Conservation (phyloP, 768 basidiomycete genomes). For the Gloeostereum incarnatum region DNA sequence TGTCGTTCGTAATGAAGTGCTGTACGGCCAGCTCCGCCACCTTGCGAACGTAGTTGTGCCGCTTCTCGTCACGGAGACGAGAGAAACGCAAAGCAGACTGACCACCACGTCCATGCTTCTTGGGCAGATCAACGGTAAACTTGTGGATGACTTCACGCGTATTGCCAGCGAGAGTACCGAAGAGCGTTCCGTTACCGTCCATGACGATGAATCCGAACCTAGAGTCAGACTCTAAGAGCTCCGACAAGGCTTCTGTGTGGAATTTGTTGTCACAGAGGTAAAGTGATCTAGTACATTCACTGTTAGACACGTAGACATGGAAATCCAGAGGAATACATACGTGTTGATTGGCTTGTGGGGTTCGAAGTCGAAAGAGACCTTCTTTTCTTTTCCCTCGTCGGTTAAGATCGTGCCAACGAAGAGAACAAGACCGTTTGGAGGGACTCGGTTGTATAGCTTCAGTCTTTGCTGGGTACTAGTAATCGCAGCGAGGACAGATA, state of each 20-base stretch:
- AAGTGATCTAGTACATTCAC: conserved; percentile 53
- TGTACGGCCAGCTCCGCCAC: conserved; percentile 96
- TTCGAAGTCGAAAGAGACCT: conserved; percentile 96
- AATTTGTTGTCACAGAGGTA: conserved; percentile 99
- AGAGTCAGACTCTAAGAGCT: conserved; percentile 93
- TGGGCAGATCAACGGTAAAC: conserved; percentile 97
- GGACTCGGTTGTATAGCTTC: conserved; percentile 94
- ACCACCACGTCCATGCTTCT: conserved; percentile 99
- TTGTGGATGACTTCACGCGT: conserved; percentile 97
- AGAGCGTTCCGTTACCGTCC: conserved; percentile 97
- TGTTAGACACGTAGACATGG: conserved; percentile 4
- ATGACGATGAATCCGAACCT: conserved; percentile 99
- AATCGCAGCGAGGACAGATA: conserved; percentile 96
- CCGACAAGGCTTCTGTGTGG: conserved; percentile 95
- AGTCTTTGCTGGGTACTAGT: conserved; percentile 96
- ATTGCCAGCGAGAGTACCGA: conserved; percentile 93
- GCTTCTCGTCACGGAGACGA: conserved; percentile 96
- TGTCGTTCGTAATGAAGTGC: conserved; percentile 96
- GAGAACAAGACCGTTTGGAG: conserved; percentile 93
- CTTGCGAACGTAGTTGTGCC: conserved; percentile 99
- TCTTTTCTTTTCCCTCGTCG: conserved; percentile 99
- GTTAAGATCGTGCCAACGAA: conserved; percentile 98
- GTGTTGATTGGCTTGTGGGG: conserved; percentile 99
- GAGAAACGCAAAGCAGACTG: conserved; percentile 99
- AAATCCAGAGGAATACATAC: conserved; percentile 34